These are phyloP conservation scores for Trichosporon inkin DNA, from an alignment of 1,284 basidiomycete species.

Conservation along the genomic window DNA sequence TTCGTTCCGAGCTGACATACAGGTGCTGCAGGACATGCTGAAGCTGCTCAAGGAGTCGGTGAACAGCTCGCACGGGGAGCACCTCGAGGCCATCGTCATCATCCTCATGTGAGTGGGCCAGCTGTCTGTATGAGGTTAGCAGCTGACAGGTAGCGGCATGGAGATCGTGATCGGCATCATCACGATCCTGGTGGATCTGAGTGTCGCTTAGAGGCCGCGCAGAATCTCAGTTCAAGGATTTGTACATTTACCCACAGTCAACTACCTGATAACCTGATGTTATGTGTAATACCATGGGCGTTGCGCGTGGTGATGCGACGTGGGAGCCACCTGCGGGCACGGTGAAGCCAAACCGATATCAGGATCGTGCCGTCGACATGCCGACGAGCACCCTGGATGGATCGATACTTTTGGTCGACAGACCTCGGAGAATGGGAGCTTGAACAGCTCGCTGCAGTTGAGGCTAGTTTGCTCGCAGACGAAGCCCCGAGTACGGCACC, in stretches of 20 bases:
- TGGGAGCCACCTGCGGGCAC: no score
- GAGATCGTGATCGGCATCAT: constrained; percentile 62
- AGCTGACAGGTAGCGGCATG: constrained; percentile 28
- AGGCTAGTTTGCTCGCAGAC: no score
- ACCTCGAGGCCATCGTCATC: constrained; percentile 93
- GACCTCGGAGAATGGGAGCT: no score
- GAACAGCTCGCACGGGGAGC: constrained; percentile 82
- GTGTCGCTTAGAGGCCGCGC: constrained; percentile 33
- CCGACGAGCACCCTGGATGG: no score
- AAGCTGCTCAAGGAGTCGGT: constrained; percentile 87
- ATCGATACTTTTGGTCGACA: no score
- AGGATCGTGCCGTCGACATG: no score
- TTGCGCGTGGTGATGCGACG: no score
- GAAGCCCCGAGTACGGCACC: no score
- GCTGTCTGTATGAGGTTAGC: neutral
- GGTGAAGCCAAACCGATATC: no score
- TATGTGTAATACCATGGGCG: neutral
- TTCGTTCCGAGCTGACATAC: constrained; percentile 8
- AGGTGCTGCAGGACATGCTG: constrained; percentile 96
- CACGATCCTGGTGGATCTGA: constrained; percentile 67
- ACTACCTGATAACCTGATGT: neutral
- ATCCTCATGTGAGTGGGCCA: constrained; percentile 69
- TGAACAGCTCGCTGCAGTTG: no score
- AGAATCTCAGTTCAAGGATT: neutral
- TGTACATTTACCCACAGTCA: neutral